These are phyloP conservation scores for Colletotrichum sp. DNA, from an alignment of 2,329 filamentous ascomycete genomes.

Conservation along the genomic window DNA sequence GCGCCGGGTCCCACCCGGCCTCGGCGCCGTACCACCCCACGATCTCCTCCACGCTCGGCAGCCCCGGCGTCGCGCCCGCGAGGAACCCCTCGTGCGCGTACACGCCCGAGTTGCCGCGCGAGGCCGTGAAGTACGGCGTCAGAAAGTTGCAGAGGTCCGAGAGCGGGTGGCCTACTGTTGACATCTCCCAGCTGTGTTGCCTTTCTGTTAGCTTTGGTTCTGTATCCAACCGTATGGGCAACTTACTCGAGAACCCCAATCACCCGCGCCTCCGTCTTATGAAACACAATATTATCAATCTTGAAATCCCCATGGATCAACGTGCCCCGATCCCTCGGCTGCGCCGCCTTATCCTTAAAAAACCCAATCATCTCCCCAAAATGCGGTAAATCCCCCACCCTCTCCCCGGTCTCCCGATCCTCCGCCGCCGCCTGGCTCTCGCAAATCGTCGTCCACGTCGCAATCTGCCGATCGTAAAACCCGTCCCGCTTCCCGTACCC, in stretches of 20 bases:
- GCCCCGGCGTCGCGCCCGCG: constrained; percentile 67
- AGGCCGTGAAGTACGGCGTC: constrained; percentile 43
- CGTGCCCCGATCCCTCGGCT: constrained; percentile 78
- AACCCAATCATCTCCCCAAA: constrained; percentile 81
- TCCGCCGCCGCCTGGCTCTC: constrained; percentile 75
- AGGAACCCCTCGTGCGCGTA: constrained; percentile 58
- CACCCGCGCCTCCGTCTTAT: constrained; percentile 84
- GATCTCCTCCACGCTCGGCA: constrained; percentile 51
- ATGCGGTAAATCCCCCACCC: constrained; percentile 83
- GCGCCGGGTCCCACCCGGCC: constrained; percentile 72
- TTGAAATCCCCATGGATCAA: constrained; percentile 97
- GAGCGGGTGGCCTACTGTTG: constrained; percentile 93
- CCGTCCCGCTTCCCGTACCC: constrained; percentile 74
- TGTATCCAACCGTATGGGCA: background rate
- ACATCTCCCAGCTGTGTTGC: constrained; percentile 84
- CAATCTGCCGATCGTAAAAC: constrained; percentile 87
- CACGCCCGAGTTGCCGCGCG: constrained; percentile 29
- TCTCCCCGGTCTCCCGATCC: constrained; percentile 77
- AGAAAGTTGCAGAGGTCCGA: constrained; percentile 85
- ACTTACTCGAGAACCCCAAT: constrained; percentile 86
- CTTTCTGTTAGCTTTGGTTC: background rate
- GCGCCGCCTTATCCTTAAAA: constrained; percentile 71
- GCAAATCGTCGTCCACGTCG: constrained; percentile 81
- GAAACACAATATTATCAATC: constrained; percentile 89
- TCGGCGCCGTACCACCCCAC: constrained; percentile 46